Evolutionary conservation across 2,329 filamentous ascomycete species (phyloP), one percentile per base, ranked within the genome.

Genomic region (Aspergillus fischeri): DNA sequence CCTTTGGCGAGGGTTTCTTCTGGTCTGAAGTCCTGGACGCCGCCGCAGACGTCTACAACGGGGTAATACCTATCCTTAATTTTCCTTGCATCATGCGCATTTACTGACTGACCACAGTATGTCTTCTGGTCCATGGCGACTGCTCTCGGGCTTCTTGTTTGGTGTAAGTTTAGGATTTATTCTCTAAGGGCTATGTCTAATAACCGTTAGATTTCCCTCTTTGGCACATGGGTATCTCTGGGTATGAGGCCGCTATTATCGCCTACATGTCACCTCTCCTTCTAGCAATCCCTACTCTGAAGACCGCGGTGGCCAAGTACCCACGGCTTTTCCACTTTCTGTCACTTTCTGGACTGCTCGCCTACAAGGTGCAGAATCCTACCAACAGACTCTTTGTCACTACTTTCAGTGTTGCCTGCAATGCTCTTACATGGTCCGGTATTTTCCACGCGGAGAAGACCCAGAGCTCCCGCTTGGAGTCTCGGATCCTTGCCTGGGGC

Each of bases 201-300:
- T 53, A 7, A 14, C 48, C 48, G 28, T 29, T 61, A 91, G 89
- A 95, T 75, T 99, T 99, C 73, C 94, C 94, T 14, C 84, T 99
- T 10, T 99, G 94, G 94, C 86, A 97, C 73, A 99, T 99, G 94
- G 94, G 94, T 28, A 95, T 99, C 59, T 97, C 93, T 3, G 94
- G 94, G 61, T 99, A 94, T 70, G 94, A 99, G 76, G 88, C 87
- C 47, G 81, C 96, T 63, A 87, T 99, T 68, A 88, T 97, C 86
- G 85, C 83, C 51, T 93, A 91, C 3, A 75, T 93, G 52, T 90
- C 92, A 4, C 94, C 94, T 0, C 80, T 92, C 42, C 74, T 97
- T 21, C 85, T 99, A 47, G 86, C 82, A 24, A 87, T 92, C 60
- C 82, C 81, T 49, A 79, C 86, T 1, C 59, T 97, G 20, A 88